phyloP scores from a whole-genome alignment of 306 rosid species.

The Quercus rubra region DNA sequence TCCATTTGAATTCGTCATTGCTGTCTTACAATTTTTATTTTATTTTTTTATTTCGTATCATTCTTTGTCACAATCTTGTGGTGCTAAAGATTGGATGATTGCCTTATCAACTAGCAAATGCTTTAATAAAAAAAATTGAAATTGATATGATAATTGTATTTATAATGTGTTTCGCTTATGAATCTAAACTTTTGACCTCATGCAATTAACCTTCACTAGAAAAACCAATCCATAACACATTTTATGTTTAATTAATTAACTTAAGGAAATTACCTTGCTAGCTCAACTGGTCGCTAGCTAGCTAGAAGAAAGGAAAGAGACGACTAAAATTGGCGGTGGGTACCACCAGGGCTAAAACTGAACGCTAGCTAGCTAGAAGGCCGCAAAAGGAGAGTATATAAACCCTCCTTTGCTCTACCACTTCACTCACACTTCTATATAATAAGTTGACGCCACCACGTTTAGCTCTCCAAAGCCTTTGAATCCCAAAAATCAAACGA shows the following conservation, averaged over 20 bases:
- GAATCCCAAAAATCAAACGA: neutral
- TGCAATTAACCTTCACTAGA: too few relatives aligned
- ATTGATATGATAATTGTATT: neutral
- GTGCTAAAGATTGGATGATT: neutral
- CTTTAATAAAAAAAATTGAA: neutral
- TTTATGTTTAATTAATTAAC: too few relatives aligned
- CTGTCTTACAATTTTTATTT: neutral
- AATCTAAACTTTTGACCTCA: too few relatives aligned
- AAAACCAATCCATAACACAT: too few relatives aligned
- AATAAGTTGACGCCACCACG: too few relatives aligned
- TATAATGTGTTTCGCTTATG: too few relatives aligned
- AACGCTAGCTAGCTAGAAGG: neutral
- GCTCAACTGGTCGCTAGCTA: too few relatives aligned
- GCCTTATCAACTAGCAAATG: neutral
- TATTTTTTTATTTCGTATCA: neutral
- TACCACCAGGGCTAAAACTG: neutral
- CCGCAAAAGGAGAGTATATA: conserved; percentile 19
- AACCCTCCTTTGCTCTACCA: neutral
- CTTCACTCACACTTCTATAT: neutral
- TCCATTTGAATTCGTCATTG: neutral
- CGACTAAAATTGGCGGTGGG: neutral
- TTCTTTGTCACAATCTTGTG: neutral
- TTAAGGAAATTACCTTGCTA: too few relatives aligned
- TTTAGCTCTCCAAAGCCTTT: neutral
- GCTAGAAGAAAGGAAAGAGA: too few relatives aligned